Conservation (phyloP, 306 rosid species). For the Comarum palustre region DNA sequence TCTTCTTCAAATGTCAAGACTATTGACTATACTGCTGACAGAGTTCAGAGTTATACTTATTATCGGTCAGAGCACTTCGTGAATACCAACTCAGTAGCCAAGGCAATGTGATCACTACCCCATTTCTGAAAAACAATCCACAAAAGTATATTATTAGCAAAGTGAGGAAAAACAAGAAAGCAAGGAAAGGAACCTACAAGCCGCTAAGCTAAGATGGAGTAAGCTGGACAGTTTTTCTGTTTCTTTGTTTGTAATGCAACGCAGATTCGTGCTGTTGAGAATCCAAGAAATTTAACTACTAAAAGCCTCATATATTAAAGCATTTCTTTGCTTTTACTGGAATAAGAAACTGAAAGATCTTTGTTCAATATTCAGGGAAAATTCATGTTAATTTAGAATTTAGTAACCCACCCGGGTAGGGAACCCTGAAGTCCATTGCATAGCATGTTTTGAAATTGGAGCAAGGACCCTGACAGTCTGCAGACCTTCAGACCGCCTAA, state of each 20-base stretch:
- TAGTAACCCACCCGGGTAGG: conserved; percentile 73
- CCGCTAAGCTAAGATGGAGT: not conserved
- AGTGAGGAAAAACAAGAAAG: not conserved
- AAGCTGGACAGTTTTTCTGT: not conserved
- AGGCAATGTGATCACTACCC: conserved; percentile 93
- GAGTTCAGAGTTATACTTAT: conserved; percentile 16
- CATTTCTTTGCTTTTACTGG: not conserved
- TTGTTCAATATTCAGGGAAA: not conserved
- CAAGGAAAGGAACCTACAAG: not conserved
- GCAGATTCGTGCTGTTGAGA: not conserved
- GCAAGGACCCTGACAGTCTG: conserved; percentile 82
- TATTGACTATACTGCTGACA: conserved; percentile 16
- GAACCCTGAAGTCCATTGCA: conserved; percentile 73
- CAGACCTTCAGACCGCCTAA: conserved; percentile 87
- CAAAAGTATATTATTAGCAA: not conserved
- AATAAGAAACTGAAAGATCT: not conserved
- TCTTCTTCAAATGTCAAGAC: not conserved
- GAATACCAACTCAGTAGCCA: conserved; percentile 74
- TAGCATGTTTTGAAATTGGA: conserved; percentile 74
- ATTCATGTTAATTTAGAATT: not conserved
- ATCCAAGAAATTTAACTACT: not conserved
- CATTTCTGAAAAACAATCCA: conserved; percentile 61
- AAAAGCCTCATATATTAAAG: too few species aligned
- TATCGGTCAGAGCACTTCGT: conserved; percentile 30
- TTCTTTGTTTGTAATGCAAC: too few species aligned